Conservation (phyloP, 768 basidiomycete species). For the Gelatoporia subvermispora region DNA sequence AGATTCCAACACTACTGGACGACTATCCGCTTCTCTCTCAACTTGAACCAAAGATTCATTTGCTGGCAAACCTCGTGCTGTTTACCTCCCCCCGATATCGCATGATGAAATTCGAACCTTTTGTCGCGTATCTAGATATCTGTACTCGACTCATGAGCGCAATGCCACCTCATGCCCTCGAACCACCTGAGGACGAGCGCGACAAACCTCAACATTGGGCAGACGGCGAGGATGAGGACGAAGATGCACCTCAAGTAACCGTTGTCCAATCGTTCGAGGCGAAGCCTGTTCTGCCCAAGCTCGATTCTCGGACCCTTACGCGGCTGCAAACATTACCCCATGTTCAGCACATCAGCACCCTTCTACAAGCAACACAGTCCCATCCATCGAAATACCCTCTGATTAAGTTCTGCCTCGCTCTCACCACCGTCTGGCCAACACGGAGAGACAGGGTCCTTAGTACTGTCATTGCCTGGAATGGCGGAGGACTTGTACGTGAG, state of each 20-base stretch:
- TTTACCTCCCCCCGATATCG: conserved; percentile 63
- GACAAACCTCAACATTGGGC: conserved; percentile 4
- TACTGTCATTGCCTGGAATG: conserved; percentile 43
- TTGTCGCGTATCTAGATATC: conserved; percentile 52
- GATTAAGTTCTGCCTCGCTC: conserved; percentile 51
- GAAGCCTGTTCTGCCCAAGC: conserved; percentile 29
- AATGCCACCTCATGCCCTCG: conserved; percentile 50
- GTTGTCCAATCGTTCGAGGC: conserved; percentile 34
- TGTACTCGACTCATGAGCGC: conserved; percentile 45
- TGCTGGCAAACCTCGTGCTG: conserved; percentile 67
- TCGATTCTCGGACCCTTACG: conserved; percentile 58
- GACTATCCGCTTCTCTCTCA: background rate
- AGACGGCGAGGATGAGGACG: conserved; percentile 22
- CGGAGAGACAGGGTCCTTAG: conserved; percentile 55
- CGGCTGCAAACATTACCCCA: conserved; percentile 58
- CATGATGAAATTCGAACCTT: conserved; percentile 36
- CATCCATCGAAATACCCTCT: conserved; percentile 41
- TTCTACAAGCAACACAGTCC: conserved; percentile 44
- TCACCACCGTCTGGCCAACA: conserved; percentile 58
- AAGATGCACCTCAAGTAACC: conserved; percentile 28
- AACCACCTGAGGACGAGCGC: conserved; percentile 30
- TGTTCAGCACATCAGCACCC: conserved; percentile 45
- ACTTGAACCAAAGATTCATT: conserved; percentile 40
- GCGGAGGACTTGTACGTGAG: conserved; percentile 66
- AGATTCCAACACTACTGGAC: conserved; percentile 14